Evolutionary conservation across 1,139 yeast species (phyloP).

Genomic region (Magnusiomyces tetraspermus): DNA sequence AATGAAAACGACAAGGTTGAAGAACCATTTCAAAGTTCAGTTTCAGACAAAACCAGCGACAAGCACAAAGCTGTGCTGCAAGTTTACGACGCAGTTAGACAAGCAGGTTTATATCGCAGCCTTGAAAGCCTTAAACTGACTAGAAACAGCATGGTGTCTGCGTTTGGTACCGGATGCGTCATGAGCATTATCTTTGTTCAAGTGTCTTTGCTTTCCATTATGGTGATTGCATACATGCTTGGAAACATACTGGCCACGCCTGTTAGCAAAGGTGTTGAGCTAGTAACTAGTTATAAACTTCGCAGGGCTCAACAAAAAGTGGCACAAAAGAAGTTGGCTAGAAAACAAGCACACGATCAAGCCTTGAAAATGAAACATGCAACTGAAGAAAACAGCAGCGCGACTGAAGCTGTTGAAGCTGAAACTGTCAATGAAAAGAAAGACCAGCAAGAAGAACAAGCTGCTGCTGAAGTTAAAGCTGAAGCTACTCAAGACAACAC

Average conservation of each 20-base stretch:
- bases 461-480: too few relatives aligned
- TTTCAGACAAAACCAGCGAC: too few relatives aligned
- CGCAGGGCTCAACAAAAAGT: not conserved
- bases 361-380: too few relatives aligned
- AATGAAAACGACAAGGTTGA: not conserved
- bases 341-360: not conserved
- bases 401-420: too few relatives aligned
- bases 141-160: not conserved
- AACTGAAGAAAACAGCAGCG: too few relatives aligned
- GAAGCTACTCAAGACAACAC: too few relatives aligned
- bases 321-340: not conserved
- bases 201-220: conserved; percentile 21
- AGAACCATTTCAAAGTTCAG: too few relatives aligned
- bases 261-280: conserved; percentile 1
- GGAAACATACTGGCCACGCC: conserved; percentile 25
- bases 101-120: not conserved
- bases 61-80: not conserved
- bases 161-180: conserved; percentile 17
- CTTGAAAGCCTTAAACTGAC: not conserved
- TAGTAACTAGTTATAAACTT: not conserved
- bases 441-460: too few relatives aligned
- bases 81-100: not conserved
- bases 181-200: conserved; percentile 22
- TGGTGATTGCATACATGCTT: conserved; percentile 24
- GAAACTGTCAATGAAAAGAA: too few relatives aligned